Base-by-base conservation (phyloP, 2,329 filamentous ascomycete genomes). In the Pestalotiopsis sp. region DNA sequence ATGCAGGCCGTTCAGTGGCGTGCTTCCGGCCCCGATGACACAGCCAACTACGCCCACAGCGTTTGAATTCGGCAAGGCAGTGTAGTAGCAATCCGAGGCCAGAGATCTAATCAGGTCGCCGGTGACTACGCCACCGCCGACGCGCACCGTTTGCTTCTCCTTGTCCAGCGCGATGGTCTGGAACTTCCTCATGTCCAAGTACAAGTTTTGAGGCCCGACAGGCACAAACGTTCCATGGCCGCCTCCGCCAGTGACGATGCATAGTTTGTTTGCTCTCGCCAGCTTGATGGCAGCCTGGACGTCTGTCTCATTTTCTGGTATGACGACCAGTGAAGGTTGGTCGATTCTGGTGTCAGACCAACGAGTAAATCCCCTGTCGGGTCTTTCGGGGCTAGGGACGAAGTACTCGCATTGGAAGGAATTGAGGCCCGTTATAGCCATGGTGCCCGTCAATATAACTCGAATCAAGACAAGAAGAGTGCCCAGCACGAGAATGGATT, bases 41-140 rank as follows among this genome's bases (percentile, higher is more conserved):
- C 31, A 38, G 41, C 62, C 62, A 23, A 65, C 62, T 12, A 65
- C 62, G 17, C 62, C 62, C 7, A 65, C 62, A 12, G 31, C 62
- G 38, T 65, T 65, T 9, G 31, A 38, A 52, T 65, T 65, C 1
- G 62, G 62, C 23, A 65, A 25, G 6, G 31, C 20, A 36, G 62
- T 65, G 38, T 65, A 65, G 27, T 41, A 65, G 14, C 41, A 41
- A 12, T 65, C 62, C 41, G 9, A 36, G n/a, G 38, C 62, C 20
- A 65, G 38, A 17, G 38, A 41, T 45, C n/a, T 65, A n/a, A 65
- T 20, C n/a, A 65, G n/a, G 14, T 65, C 41, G 12, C 62, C 62
- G 39, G 62, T 52, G 13, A 36, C 25, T 20, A 65, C 41, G 62
- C 62, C 62, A 23, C 62, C 62, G 13, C 62, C 62, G 11, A 65